Percentiles rank a stretch among this genome's conserved stretches.
Conservation (phyloP, 2,329 filamentous ascomycete genomes). For the Phoma sp. region DNA sequence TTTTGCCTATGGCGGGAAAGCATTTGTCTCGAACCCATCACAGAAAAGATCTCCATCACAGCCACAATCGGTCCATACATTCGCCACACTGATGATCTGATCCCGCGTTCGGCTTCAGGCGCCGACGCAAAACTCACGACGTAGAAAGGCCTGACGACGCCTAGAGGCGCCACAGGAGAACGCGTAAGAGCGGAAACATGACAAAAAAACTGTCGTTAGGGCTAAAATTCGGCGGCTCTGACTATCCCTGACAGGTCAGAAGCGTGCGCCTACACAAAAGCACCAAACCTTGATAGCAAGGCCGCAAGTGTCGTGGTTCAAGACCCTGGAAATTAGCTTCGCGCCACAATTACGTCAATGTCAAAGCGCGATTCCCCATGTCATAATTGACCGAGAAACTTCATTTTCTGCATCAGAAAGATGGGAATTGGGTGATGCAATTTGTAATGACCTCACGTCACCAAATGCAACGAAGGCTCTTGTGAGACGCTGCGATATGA, state of each 20-base stretch:
- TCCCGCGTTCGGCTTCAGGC: not conserved
- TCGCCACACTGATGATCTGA: conserved; percentile 19
- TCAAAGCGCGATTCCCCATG: conserved; percentile 29
- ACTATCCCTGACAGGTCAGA: not conserved
- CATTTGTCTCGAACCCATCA: not conserved
- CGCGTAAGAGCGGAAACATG: not conserved
- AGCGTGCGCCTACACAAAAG: not conserved
- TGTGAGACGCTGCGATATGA: not conserved
- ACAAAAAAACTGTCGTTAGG: not conserved
- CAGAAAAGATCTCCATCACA: conserved; percentile 25
- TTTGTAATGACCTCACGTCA: conserved; percentile 1
- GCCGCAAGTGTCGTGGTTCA: not conserved
- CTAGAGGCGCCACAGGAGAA: not conserved
- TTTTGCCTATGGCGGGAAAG: not conserved
- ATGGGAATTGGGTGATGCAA: conserved; percentile 21
- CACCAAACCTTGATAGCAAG: not conserved
- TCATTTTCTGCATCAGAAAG: conserved; percentile 16
- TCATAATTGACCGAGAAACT: conserved; percentile 16
- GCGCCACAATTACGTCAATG: conserved; percentile 26
- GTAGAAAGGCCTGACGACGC: not conserved
- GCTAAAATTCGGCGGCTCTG: not conserved
- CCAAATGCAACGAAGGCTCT: not conserved
- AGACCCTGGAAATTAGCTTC: conserved; percentile 6
- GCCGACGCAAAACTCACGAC: not conserved
- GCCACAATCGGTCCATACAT: conserved; percentile 12